These are phyloP conservation scores for Samsoniella hepiali DNA, from an alignment of 2,329 filamentous ascomycete species.

Conservation along the genomic window DNA sequence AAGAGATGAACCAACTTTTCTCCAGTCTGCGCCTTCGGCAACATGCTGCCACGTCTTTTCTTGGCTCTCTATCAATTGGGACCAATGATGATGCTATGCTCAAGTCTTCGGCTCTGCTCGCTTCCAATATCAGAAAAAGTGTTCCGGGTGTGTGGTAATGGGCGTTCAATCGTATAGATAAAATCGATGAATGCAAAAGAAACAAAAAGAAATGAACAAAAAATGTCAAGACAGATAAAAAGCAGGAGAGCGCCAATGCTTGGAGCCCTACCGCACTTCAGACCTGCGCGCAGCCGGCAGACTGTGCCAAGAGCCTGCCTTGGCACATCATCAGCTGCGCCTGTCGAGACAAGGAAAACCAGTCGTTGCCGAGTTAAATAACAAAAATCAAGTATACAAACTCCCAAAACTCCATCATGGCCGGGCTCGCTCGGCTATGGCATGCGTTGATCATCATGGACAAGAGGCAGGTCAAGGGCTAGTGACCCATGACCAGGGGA, in stretches of 20 bases:
- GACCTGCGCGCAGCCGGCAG: background rate
- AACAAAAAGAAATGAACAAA: background rate
- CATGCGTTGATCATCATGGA: conserved; percentile 17
- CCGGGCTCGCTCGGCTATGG: conserved; percentile 15
- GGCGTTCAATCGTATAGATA: conserved; percentile 17
- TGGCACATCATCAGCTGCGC: background rate
- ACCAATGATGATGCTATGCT: too few species aligned
- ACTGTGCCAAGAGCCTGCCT: conserved; percentile 13
- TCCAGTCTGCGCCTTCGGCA: background rate
- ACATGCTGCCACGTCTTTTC: conserved; percentile 7
- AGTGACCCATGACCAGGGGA: background rate
- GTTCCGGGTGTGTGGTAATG: background rate
- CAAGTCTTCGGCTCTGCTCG: background rate
- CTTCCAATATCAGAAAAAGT: background rate
- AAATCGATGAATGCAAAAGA: conserved; percentile 2
- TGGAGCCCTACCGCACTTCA: background rate
- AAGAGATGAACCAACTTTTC: background rate
- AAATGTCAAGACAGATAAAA: background rate
- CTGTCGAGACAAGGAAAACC: background rate
- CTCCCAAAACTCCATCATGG: conserved; percentile 18
- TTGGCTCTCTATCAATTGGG: background rate
- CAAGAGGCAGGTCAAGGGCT: conserved; percentile 4
- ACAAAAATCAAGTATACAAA: conserved; percentile 11
- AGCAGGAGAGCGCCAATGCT: background rate
- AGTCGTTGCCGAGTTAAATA: background rate